phyloP scores from a whole-genome alignment of 2,329 filamentous ascomycete genomes.

The Fusarium multiceps region DNA sequence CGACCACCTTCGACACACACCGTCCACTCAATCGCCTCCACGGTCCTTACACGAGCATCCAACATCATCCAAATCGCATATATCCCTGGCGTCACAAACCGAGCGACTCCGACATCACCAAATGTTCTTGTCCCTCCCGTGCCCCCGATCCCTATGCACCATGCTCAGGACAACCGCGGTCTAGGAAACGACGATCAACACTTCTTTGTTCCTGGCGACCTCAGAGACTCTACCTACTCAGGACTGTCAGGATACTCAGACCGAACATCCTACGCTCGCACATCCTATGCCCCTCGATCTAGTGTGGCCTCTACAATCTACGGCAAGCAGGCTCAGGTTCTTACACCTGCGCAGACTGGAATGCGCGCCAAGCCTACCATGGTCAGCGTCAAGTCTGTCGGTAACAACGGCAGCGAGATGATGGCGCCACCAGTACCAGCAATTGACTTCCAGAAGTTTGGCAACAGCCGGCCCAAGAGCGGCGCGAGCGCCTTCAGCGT shows the following conservation, averaged over 20 bases:
- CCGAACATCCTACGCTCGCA: slow-evolving; percentile 69
- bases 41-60: slow-evolving; percentile 92
- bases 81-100: slow-evolving; percentile 95
- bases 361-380: slow-evolving; percentile 90
- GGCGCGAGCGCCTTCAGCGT: slow-evolving; percentile 72
- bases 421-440: slow-evolving; percentile 77
- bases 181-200: slow-evolving; percentile 78
- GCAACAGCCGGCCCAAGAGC: slow-evolving; percentile 61
- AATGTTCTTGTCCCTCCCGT: slow-evolving; percentile 88
- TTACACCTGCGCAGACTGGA: slow-evolving; percentile 86
- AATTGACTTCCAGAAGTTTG: slow-evolving; percentile 74
- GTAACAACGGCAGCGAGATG: slow-evolving; percentile 63
- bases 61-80: slow-evolving; percentile 99
- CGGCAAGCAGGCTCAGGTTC: slow-evolving; percentile 85
- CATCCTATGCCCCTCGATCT: slow-evolving; percentile 69
- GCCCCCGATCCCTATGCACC: slow-evolving; percentile 83
- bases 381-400: slow-evolving; percentile 86
- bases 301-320: slow-evolving; percentile 95
- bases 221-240: slow-evolving; percentile 92
- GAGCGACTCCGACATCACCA: slow-evolving; percentile 85
- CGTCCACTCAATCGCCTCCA: slow-evolving; percentile 93
- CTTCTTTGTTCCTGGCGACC: slow-evolving; percentile 91
- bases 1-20: slow-evolving; percentile 82
- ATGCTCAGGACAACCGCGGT: slow-evolving; percentile 61
- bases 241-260: slow-evolving; percentile 74